phyloP scores from a whole-genome alignment of 2,329 filamentous ascomycete genomes.

The Helotiales sp. region DNA sequence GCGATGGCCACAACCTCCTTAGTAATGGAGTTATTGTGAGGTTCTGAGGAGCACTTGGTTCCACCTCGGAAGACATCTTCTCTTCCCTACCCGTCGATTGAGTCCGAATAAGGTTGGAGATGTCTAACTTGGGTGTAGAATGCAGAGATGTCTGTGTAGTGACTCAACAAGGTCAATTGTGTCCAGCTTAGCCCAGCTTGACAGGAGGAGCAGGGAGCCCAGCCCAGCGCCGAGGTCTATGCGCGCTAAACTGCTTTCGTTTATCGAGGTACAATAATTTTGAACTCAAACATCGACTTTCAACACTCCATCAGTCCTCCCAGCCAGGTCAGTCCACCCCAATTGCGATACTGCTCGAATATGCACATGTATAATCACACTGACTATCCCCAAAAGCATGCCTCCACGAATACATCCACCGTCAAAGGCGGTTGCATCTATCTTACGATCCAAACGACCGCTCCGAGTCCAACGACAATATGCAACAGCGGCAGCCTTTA shows the following conservation, averaged over 20 bases:
- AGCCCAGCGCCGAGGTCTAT: no score
- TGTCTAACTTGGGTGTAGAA: not conserved
- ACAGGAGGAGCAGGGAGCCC: no score
- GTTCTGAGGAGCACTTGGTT: conserved; percentile 34
- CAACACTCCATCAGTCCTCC: not conserved
- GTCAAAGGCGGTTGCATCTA: conserved; percentile 40
- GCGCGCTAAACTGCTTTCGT: not conserved
- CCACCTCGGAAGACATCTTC: conserved; percentile 30
- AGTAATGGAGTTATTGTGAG: conserved; percentile 70
- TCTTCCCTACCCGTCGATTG: conserved; percentile 2
- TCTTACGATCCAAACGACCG: conserved; percentile 45
- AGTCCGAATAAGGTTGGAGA: conserved; percentile 2
- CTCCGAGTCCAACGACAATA: conserved; percentile 48
- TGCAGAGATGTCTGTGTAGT: not conserved
- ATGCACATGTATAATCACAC: not conserved
- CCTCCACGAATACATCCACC: conserved; percentile 51
- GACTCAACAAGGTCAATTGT: not conserved
- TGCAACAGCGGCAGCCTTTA: conserved; percentile 57
- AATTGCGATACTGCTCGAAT: conserved; percentile 1
- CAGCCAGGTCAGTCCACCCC: conserved; percentile 20
- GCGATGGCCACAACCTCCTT: conserved; percentile 69
- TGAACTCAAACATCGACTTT: not conserved
- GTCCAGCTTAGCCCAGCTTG: not conserved
- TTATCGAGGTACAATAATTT: conserved; percentile 10
- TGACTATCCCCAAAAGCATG: conserved; percentile 48